Conservation (phyloP, 2,329 filamentous ascomycete genomes). For the Fusarium sp. region DNA sequence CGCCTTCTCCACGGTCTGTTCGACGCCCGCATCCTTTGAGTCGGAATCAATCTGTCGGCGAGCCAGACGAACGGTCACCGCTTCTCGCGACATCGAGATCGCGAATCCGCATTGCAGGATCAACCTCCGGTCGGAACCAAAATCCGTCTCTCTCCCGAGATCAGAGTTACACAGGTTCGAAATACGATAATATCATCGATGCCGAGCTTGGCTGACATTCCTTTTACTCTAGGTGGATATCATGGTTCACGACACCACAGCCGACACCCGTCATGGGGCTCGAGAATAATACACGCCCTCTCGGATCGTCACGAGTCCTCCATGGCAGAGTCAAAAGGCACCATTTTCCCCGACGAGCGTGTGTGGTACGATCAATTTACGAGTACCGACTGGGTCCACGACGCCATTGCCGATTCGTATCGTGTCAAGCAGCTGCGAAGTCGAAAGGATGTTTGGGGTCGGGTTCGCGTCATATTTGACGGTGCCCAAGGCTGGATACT, state of each 20-base stretch:
- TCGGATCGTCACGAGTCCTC: constrained; percentile 62
- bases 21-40: constrained; percentile 43
- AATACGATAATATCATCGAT: not conserved
- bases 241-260: constrained; percentile 59
- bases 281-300: constrained; percentile 68
- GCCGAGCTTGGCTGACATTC: constrained; percentile 17
- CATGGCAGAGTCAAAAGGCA: constrained; percentile 69
- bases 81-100: constrained; percentile 53
- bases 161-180: constrained; percentile 55
- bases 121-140: constrained; percentile 41
- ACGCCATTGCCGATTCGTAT: constrained; percentile 92
- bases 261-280: constrained; percentile 65
- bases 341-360: constrained; percentile 78
- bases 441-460: constrained; percentile 85
- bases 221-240: constrained; percentile 47
- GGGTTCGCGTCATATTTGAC: constrained; percentile 78
- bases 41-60: constrained; percentile 43
- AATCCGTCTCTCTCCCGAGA: constrained; percentile 47
- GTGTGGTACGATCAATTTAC: constrained; percentile 99
- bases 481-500: constrained; percentile 93
- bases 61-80: constrained; percentile 56
- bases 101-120: constrained; percentile 52
- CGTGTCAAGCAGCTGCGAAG: constrained; percentile 83
- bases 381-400: constrained; percentile 97
- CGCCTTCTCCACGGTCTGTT: constrained; percentile 46